Base-by-base conservation (phyloP, 2,329 filamentous ascomycete genomes). In the Ceratocystis alfenasii region DNA sequence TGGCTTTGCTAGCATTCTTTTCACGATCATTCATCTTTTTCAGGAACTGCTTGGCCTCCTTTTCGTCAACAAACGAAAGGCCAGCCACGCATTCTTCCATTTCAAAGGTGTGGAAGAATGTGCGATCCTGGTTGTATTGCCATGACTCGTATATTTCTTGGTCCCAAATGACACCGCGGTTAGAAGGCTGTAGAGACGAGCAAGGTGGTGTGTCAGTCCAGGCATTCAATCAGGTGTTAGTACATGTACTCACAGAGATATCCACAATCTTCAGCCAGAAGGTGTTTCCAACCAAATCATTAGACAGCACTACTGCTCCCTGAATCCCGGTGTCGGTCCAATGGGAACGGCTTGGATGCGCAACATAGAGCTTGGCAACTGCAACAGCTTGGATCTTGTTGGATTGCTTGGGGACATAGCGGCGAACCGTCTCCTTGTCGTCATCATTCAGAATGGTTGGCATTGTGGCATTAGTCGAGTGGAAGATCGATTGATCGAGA, bases 181-280 rank as follows among this genome's bases (percentile, higher is more conserved):
- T 87, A 63, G 87, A 80, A 66, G 90, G 82, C 87, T 93, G 73
- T 59, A 68, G 3, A 30, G 22, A 25, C 6, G 25, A 62, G 15
- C 36, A 46, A 20, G 20, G 55, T 44, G 44, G 57, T 67, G 71
- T 41, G 20, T 55, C 65, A 55, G 46, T 53, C 46, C 12, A 15
- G 46, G 5, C 41, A 41, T 41, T 41, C 36, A 3, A 41, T 15
- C 12, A 12, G 36, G 10, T 15, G 36, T 41, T 41, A 41, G 36
- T 15, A 41, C 2, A 15, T 53, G 80, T 15, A 55, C 87, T 73
- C 81, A 95, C 91, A 74, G 91, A 96, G 66, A 99, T 86, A 75
- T 99, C 94, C 63, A 99, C 94, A 78, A 99, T 80, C 80, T 99
- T 99, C 71, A 99, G 79, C 90, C 93, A 99, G 77, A 92, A 95